Percentiles rank a stretch among this genome's conserved stretches.
Conservation (phyloP, 2,329 filamentous ascomycete species). For the Chrysoporthe deuterocubensis region DNA sequence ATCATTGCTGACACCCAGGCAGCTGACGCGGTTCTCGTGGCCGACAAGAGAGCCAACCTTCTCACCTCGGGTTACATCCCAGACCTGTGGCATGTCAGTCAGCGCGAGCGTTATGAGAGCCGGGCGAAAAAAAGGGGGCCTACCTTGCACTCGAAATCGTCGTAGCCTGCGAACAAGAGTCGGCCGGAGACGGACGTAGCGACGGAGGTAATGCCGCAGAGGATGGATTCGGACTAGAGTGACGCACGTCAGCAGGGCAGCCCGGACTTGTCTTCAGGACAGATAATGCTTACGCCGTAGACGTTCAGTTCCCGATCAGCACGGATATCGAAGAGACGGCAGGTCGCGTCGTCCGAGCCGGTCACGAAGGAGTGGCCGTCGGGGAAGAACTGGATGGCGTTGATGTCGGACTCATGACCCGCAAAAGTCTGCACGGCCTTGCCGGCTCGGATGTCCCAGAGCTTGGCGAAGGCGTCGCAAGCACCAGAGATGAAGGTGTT, state of each 20-base stretch:
- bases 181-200: slow-evolving; percentile 96
- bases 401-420: slow-evolving; percentile 98
- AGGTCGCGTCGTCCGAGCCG: slow-evolving; percentile 96
- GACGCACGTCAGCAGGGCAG: slow-evolving; percentile 34
- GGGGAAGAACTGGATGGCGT: slow-evolving; percentile 99
- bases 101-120: not conserved
- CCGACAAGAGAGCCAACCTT: slow-evolving; percentile 96
- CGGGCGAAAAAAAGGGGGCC: slow-evolving; percentile 34
- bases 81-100: slow-evolving; percentile 67
- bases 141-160: slow-evolving; percentile 99
- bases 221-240: slow-evolving; percentile 86
- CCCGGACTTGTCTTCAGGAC: not conserved
- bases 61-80: slow-evolving; percentile 95
- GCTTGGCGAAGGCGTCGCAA: slow-evolving; percentile 96
- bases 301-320: slow-evolving; percentile 81
- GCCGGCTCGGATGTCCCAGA: slow-evolving; percentile 98
- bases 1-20: slow-evolving; percentile 97
- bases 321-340: slow-evolving; percentile 95
- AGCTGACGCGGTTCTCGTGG: slow-evolving; percentile 98
- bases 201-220: slow-evolving; percentile 97
- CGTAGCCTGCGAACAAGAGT: slow-evolving; percentile 94
- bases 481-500: slow-evolving; percentile 99
- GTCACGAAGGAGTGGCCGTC: slow-evolving; percentile 98
- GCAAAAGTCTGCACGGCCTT: slow-evolving; percentile 99
- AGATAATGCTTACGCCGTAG: slow-evolving; percentile 61